Base-by-base conservation (phyloP, 176 grass and related monocot genomes). In the Avena eriantha region DNA sequence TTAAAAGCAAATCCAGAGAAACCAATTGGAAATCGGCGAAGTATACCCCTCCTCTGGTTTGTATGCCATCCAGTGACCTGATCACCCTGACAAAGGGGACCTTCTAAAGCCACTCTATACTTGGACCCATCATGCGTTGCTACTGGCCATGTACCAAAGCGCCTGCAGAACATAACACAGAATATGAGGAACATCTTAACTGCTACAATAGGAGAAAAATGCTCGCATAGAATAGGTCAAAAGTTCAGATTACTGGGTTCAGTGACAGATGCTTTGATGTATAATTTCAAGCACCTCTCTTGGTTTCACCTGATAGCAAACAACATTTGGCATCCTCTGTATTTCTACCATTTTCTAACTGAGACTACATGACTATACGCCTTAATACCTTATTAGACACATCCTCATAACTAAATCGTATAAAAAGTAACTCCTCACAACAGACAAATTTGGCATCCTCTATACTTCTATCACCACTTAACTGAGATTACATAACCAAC, bases 1-100 rank as follows among this genome's bases (percentile, higher is more conserved):
- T 98, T 95, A 86, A 98, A 98, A 78, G 95, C 95, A 93, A 98
- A 91, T 47, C 93, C 93, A 79, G 95, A 85, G 75, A 95, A 91
- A 58, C 89, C 86, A 69, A 91, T 73, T 78, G 88, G 95, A 58
- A 95, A 95, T 74, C 93, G 92, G 67, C 91, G 82, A 79, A 84
- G 34, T 49, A 88, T 80, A 80, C 81, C 86, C 69, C 85, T 91
- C 82, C 79, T 69, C 74, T 83, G 85, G 65, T 98, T 93, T 82
- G 88, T 84, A 80, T 95, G 95, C 95, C 95, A 98, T 79, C 95
- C 95, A 82, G 90, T 92, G 17, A 98, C 95, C 68, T 84, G 84
- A 89, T 91, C 90, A 58, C 93, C 89, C 46, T 80, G 90, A 87
- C 95, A 98, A 82, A 95, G 78, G 18, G 95, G 95, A 1, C 95